phyloP scores from a whole-genome alignment of 352 stramenopile species.

The Globisporangium takayamanum region DNA sequence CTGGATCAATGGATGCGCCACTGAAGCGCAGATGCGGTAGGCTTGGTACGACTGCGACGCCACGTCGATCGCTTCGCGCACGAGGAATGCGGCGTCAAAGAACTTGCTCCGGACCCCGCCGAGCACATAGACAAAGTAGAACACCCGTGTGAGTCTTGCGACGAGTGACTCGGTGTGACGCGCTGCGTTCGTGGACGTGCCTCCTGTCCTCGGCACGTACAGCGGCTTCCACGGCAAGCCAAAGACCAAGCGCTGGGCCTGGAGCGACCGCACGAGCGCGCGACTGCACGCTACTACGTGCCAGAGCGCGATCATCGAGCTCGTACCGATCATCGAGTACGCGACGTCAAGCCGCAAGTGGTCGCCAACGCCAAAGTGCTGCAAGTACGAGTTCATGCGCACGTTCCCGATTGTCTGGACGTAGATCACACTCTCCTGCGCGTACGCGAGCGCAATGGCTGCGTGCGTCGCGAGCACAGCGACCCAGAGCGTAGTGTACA shows the following conservation, averaged over 20 bases:
- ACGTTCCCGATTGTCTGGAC: constrained; percentile 2
- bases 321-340: constrained; percentile 3
- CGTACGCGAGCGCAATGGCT: neutral
- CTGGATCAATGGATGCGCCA: constrained; percentile 11
- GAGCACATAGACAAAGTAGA: constrained; percentile 1
- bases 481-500: neutral
- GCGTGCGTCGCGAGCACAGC: neutral
- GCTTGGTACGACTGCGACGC: constrained; percentile 21
- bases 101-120: constrained; percentile 20
- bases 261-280: neutral
- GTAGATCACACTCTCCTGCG: constrained; percentile 4
- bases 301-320: neutral
- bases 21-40: constrained; percentile 16
- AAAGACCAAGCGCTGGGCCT: neutral
- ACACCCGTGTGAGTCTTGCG: neutral
- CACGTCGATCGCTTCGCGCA: constrained; percentile 19
- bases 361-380: constrained; percentile 5
- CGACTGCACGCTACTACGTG: neutral
- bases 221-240: neutral
- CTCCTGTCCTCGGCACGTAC: neutral
- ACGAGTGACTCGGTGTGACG: neutral
- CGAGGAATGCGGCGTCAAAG: constrained; percentile 17
- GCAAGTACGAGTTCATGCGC: constrained; percentile 6
- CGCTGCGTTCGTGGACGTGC: neutral
- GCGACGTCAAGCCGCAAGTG: constrained; percentile 2